A percentile compares a stretch with the other conserved stretches of the same genome.
Evolutionary conservation across 2,329 filamentous ascomycete species (phyloP).

Genomic region (Zasmidium citrigriseum): DNA sequence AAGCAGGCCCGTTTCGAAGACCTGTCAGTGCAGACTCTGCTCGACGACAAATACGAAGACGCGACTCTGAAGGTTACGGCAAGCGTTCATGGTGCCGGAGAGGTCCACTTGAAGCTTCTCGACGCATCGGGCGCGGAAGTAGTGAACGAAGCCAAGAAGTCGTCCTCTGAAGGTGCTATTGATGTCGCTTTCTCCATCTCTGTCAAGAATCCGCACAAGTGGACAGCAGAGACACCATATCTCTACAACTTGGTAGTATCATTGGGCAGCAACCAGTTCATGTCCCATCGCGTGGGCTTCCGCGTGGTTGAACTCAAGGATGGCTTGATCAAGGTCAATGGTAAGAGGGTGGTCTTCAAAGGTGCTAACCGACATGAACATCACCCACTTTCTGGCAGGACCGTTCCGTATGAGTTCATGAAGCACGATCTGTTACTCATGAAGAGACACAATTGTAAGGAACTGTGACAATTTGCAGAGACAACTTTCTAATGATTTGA

Average conservation of each 20-base stretch:
- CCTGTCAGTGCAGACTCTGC: slow-evolving; percentile 56
- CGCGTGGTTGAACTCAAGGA: slow-evolving; percentile 63
- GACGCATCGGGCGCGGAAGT: slow-evolving; percentile 39
- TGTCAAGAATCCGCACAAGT: slow-evolving; percentile 60
- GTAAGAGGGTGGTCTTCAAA: slow-evolving; percentile 60
- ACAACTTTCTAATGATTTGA: background rate
- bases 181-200: slow-evolving; percentile 40
- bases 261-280: slow-evolving; percentile 43
- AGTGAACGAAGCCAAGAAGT: slow-evolving; percentile 3
- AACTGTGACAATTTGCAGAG: background rate
- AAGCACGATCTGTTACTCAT: slow-evolving; percentile 64
- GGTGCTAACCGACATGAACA: slow-evolving; percentile 73
- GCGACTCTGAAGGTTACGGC: slow-evolving; percentile 44
- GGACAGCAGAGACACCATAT: slow-evolving; percentile 68
- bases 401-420: slow-evolving; percentile 64
- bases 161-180: slow-evolving; percentile 12
- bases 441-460: slow-evolving; percentile 62
- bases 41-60: slow-evolving; percentile 55
- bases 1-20: slow-evolving; percentile 56
- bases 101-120: slow-evolving; percentile 45
- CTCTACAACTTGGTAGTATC: slow-evolving; percentile 58
- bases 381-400: slow-evolving; percentile 63
- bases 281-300: slow-evolving; percentile 63
- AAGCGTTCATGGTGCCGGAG: slow-evolving; percentile 37
- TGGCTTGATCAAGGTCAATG: slow-evolving; percentile 64